Conservation (phyloP, 2,329 filamentous ascomycete genomes). For the Fusarium longipes region DNA sequence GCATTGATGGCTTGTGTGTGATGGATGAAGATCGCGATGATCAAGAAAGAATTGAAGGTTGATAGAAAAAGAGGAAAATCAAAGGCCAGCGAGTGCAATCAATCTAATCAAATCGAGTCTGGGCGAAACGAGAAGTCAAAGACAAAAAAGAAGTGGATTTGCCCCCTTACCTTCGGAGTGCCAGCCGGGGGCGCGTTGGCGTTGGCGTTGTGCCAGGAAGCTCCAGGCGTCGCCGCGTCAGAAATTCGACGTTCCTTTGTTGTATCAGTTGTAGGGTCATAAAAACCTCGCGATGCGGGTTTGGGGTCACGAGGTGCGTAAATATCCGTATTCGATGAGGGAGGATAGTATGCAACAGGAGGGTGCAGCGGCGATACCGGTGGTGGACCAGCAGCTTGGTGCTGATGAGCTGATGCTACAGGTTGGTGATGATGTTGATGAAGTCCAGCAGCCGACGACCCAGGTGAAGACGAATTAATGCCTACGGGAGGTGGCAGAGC, state of each 20-base stretch:
- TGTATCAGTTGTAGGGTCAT: constrained; percentile 65
- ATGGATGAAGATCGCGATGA: constrained; percentile 22
- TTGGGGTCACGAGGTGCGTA: constrained; percentile 54
- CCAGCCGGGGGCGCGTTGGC: constrained; percentile 53
- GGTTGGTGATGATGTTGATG: constrained; percentile 46
- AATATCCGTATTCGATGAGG: constrained; percentile 44
- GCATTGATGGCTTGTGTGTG: constrained; percentile 42
- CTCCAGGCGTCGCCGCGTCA: constrained; percentile 50
- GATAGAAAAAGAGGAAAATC: constrained; percentile 30
- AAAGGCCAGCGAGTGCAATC: constrained; percentile 35
- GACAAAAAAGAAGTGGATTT: constrained; percentile 48
- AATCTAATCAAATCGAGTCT: constrained; percentile 38
- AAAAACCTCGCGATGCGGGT: constrained; percentile 59
- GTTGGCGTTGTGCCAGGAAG: constrained; percentile 57
- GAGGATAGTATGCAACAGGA: constrained; percentile 56
- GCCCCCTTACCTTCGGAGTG: constrained; percentile 60
- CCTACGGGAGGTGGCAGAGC: constrained; percentile 49
- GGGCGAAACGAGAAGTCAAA: constrained; percentile 40
- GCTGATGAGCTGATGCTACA: constrained; percentile 40
- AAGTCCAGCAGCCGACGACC: constrained; percentile 32
- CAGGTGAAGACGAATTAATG: constrained; percentile 41
- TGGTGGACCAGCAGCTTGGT: constrained; percentile 42
- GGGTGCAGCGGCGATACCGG: constrained; percentile 59
- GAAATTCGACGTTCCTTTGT: constrained; percentile 59
- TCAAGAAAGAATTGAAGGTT: constrained; percentile 30